Evolutionary conservation across 805 yeast species (phyloP).

Genomic region (Suhomyces faveliae): DNA sequence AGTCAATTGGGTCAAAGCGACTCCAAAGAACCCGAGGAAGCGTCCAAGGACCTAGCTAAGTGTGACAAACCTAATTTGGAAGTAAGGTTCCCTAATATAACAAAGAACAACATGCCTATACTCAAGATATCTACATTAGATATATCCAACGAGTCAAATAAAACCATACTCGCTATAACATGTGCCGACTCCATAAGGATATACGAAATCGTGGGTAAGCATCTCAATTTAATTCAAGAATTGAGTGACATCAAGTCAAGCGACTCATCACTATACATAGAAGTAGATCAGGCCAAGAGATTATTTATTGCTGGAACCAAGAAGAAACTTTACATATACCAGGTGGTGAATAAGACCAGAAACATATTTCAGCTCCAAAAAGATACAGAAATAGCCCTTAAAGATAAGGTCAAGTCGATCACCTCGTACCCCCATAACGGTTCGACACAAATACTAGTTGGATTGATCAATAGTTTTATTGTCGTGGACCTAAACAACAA

Average conservation of each 20-base stretch:
- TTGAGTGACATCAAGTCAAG: conserved; percentile 25
- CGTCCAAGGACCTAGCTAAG: conserved; percentile 9
- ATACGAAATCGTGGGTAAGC: conserved; percentile 31
- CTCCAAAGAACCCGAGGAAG: not conserved
- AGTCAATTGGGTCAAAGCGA: not conserved
- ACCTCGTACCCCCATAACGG: conserved; percentile 5
- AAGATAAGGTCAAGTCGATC: conserved; percentile 30
- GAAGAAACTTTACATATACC: conserved; percentile 29
- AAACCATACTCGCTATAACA: conserved; percentile 26
- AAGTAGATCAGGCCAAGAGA: conserved; percentile 14
- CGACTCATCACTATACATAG: conserved; percentile 17
- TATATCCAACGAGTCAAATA: conserved; percentile 14
- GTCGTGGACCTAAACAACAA: conserved; percentile 22
- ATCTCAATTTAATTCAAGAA: conserved; percentile 30
- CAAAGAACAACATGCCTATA: conserved; percentile 18
- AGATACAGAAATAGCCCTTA: conserved; percentile 24
- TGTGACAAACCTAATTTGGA: conserved; percentile 15
- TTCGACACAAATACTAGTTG: conserved; percentile 18
- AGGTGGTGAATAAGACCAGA: conserved; percentile 28
- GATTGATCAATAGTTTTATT: conserved; percentile 26
- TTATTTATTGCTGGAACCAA: conserved; percentile 28
- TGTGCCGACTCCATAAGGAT: conserved; percentile 24
- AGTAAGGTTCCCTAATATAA: conserved; percentile 19
- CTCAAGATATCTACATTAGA: conserved; percentile 16
- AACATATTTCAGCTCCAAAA: conserved; percentile 29